Percentiles rank a stretch among this genome's conserved stretches.
Evolutionary conservation across 1,284 basidiomycete genomes (phyloP).

Genomic region (Schizophyllum amplum): DNA sequence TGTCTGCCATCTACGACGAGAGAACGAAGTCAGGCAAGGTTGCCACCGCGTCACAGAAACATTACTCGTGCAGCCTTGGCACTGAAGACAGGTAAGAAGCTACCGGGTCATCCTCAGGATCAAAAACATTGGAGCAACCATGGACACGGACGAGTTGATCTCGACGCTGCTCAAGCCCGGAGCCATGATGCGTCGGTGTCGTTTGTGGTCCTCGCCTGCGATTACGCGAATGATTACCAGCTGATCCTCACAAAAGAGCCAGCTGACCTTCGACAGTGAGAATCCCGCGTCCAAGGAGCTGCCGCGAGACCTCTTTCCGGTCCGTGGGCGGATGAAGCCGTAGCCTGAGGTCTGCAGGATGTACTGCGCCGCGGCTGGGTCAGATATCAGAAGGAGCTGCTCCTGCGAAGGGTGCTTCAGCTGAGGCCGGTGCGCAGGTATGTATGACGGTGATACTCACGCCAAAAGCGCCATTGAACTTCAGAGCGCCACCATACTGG

Average conservation of each 20-base stretch:
- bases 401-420: conserved; percentile 18
- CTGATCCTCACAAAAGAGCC: not conserved
- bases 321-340: conserved; percentile 26
- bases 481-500: conserved; percentile 26
- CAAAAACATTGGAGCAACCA: too few relatives aligned
- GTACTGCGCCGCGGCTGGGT: conserved; percentile 35
- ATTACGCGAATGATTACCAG: not conserved
- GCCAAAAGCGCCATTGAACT: conserved; percentile 27
- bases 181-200: conserved; percentile 28
- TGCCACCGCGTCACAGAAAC: not conserved
- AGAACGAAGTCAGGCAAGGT: too few relatives aligned
- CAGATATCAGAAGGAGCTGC: conserved; percentile 30
- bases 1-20: not conserved
- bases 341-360: conserved; percentile 33
- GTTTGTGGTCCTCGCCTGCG: conserved; percentile 25
- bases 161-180: conserved; percentile 29
- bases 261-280: conserved; percentile 4
- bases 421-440: not conserved
- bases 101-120: conserved; percentile 13
- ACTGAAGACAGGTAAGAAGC: conserved; percentile 26
- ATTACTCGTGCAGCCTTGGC: conserved; percentile 22
- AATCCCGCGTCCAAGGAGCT: conserved; percentile 12
- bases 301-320: conserved; percentile 22
- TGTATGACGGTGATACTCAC: conserved; percentile 12
- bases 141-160: conserved; percentile 1